Evolutionary conservation across 2,329 filamentous ascomycete genomes (phyloP).

Genomic region (Cercospora brassicicola): DNA sequence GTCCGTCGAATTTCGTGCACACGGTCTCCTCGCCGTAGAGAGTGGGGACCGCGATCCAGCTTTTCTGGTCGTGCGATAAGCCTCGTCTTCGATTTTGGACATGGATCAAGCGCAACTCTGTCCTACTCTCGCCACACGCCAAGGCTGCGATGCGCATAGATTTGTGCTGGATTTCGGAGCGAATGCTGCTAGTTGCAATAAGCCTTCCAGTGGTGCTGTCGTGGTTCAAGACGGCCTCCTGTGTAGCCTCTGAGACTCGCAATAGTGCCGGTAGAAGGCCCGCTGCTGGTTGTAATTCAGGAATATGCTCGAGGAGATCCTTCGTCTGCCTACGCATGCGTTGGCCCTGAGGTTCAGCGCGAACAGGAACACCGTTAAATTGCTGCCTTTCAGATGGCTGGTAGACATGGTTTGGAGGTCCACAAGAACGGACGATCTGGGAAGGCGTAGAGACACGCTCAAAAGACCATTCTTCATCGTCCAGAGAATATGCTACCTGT

Average conservation of each 20-base stretch:
- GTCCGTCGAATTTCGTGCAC: slow-evolving; percentile 57
- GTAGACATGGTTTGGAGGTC: neutral
- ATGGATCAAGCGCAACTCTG: slow-evolving; percentile 58
- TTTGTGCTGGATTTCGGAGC: slow-evolving; percentile 41
- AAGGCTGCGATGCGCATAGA: slow-evolving; percentile 40
- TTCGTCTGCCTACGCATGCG: slow-evolving; percentile 24
- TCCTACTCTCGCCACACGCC: slow-evolving; percentile 56
- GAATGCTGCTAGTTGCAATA: slow-evolving; percentile 59
- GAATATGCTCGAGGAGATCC: slow-evolving; percentile 22
- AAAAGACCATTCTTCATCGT: slow-evolving; percentile 49
- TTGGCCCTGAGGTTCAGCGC: neutral
- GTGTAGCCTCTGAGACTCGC: slow-evolving; percentile 37
- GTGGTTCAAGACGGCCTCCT: slow-evolving; percentile 37
- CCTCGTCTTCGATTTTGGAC: slow-evolving; percentile 55
- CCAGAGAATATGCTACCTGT: slow-evolving; percentile 50
- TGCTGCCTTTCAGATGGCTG: neutral
- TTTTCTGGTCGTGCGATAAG: slow-evolving; percentile 53
- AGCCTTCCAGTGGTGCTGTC: slow-evolving; percentile 48
- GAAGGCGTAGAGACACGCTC: slow-evolving; percentile 14
- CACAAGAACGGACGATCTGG: slow-evolving; percentile 33
- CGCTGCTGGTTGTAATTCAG: slow-evolving; percentile 30
- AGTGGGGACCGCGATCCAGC: slow-evolving; percentile 51
- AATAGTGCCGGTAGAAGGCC: slow-evolving; percentile 24
- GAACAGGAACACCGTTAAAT: neutral
- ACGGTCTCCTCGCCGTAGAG: slow-evolving; percentile 51